Evolutionary conservation across 116 monocot species (phyloP), one percentile per base, ranked within the genome.

Genomic region (Iris pallida): DNA sequence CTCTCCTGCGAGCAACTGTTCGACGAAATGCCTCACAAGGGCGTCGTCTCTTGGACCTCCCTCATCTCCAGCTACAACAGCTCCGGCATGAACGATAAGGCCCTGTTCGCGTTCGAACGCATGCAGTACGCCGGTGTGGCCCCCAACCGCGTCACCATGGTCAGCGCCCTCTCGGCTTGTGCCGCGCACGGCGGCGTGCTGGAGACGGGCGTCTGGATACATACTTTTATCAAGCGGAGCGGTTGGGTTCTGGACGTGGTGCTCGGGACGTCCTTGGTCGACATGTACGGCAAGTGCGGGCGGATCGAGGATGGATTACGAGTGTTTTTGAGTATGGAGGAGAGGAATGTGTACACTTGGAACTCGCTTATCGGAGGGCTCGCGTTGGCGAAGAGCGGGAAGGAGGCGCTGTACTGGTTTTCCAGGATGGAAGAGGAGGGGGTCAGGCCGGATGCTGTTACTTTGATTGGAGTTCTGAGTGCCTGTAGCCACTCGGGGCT

Each of bases 231-330:
- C 0, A 9, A 9, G 30, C 63, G 53, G 13, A 46, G 59, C 9
- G 69, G 76, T 11, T 81, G 78, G 86, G 73, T 53, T 12, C 14
- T 79, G 59, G 79, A 85, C 18, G 75, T 81, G 42, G 46, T 76
- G 9, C 17, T 81, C 49, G 81, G 78, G 7, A 81, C 81, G 0
- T 54, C 81, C 5, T 47, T 86, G 47, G 19, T 86, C 7, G 76
- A 81, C 59, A 86, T 86, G 86, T 86, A 86, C 20, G 72, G 72
- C 5, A 86, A 86, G 64, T 75, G 81, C 42, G 86, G 86, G 61
- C 53, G 61, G 19, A 59, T 76, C 11, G 59, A 73, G 0, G 46
- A 19, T n/a, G 61, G 58, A 5, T 1, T 78, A 8, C 44, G 47
- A 0, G 75, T 86, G 2, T 86, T 86, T 42, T 17, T 17, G 19